Conservation (phyloP, 805 yeast species). For the Millerago galiae region DNA sequence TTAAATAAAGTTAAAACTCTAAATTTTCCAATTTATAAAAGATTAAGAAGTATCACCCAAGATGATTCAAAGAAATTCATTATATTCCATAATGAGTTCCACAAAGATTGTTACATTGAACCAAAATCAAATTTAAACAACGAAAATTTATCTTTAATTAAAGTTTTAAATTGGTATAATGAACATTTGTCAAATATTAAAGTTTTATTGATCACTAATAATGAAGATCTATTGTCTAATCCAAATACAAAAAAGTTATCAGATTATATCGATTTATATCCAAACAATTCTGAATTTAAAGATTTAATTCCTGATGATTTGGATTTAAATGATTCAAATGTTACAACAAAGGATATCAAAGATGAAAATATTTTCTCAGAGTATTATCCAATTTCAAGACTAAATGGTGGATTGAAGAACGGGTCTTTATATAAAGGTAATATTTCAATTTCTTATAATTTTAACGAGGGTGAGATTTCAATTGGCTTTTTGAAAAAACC, state of each 20-base stretch:
- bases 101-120: slow-evolving; percentile 33
- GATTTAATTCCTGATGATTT: slow-evolving; percentile 65
- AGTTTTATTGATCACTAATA: slow-evolving; percentile 68
- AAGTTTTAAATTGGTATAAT: slow-evolving; percentile 64
- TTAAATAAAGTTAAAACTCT: slow-evolving; percentile 87
- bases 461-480: slow-evolving; percentile 77
- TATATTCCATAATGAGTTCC: slow-evolving; percentile 91
- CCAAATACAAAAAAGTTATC: slow-evolving; percentile 33
- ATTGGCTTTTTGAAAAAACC: slow-evolving; percentile 75
- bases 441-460: slow-evolving; percentile 76
- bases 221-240: slow-evolving; percentile 42
- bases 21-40: slow-evolving; percentile 80
- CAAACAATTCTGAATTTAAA: slow-evolving; percentile 65
- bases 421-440: slow-evolving; percentile 86
- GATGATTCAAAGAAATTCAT: slow-evolving; percentile 67
- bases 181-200: slow-evolving; percentile 52
- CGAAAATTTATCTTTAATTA: slow-evolving; percentile 83
- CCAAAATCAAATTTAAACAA: slow-evolving; percentile 52
- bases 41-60: slow-evolving; percentile 72
- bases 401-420: slow-evolving; percentile 84
- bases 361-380: slow-evolving; percentile 51
- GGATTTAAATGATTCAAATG: slow-evolving; percentile 24
- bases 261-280: slow-evolving; percentile 67
- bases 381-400: slow-evolving; percentile 71
- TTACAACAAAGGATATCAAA: slow-evolving; percentile 13